A percentile compares a stretch with the other conserved stretches of the same genome.
phyloP scores from a whole-genome alignment of 106 monocot species.

The Acorus gramineus region DNA sequence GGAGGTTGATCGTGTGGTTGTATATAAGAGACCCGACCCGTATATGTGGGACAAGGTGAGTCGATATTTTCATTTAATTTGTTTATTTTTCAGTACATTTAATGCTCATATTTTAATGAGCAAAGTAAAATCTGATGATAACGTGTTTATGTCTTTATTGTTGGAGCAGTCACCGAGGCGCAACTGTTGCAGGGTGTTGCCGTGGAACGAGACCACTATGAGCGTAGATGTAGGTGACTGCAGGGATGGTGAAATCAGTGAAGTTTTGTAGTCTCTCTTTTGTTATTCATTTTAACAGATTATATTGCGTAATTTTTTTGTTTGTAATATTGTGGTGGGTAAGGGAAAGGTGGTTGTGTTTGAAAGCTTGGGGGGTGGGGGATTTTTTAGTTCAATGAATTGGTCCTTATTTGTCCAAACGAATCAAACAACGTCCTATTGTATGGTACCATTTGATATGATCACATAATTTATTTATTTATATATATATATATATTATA shows the following conservation, averaged over 20 bases:
- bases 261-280: constrained; percentile 1
- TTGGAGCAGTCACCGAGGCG: constrained; percentile 30
- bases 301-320: too few relatives aligned
- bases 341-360: too few relatives aligned
- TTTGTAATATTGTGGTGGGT: too few relatives aligned
- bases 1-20: constrained; percentile 42
- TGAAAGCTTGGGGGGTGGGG: too few relatives aligned
- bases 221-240: constrained; percentile 49
- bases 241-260: constrained; percentile 41
- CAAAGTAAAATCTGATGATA: too few relatives aligned
- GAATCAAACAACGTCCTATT: too few relatives aligned
- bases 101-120: background rate
- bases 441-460: too few relatives aligned
- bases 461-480: too few relatives aligned
- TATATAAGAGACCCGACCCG: constrained; percentile 74
- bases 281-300: background rate
- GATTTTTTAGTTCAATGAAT: too few relatives aligned
- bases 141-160: background rate
- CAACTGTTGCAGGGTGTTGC: constrained; percentile 32
- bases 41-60: constrained; percentile 67
- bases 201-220: constrained; percentile 18
- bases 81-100: background rate
- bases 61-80: background rate
- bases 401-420: too few relatives aligned
- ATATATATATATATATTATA: too few relatives aligned